Conservation (phyloP, 176 grass and related monocot species). For the Carex myosuroides region DNA sequence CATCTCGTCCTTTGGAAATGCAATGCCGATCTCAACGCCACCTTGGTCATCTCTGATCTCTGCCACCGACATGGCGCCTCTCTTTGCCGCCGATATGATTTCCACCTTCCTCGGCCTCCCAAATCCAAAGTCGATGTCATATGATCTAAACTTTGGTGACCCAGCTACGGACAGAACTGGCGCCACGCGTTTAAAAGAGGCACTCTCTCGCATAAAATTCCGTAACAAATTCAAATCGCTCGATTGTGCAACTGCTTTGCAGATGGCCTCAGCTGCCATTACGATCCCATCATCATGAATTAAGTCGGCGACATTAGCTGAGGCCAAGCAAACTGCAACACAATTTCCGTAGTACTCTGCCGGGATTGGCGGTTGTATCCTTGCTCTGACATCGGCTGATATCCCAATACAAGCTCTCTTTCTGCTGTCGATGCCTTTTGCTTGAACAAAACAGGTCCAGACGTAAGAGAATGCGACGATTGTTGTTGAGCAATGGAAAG, state of each 20-base stretch:
- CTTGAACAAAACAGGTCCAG: constrained; percentile 31
- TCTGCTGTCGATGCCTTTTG: background rate
- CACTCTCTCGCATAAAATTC: background rate
- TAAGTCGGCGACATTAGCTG: constrained; percentile 1
- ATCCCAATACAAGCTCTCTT: constrained; percentile 5
- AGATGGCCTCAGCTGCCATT: background rate
- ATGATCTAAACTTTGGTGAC: constrained; percentile 37
- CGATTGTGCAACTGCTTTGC: background rate
- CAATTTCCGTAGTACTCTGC: constrained; percentile 44
- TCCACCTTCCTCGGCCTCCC: constrained; percentile 42
- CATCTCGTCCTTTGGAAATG: constrained; percentile 7
- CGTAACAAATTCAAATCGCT: background rate
- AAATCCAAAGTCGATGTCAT: constrained; percentile 50
- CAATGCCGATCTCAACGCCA: constrained; percentile 30
- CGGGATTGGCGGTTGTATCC: constrained; percentile 21
- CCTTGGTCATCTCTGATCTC: constrained; percentile 22
- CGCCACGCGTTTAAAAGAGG: background rate
- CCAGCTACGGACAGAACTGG: background rate
- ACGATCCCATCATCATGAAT: background rate
- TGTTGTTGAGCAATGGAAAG: constrained; percentile 5
- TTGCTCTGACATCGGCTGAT: constrained; percentile 28
- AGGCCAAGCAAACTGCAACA: background rate
- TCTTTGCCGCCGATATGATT: constrained; percentile 9
- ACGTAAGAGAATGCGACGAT: constrained; percentile 19
- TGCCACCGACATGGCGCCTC: background rate